Evolutionary conservation across 352 stramenopile species (phyloP), one percentile per base, ranked within the genome.

Genomic region (Phytophthora ohioensis): DNA sequence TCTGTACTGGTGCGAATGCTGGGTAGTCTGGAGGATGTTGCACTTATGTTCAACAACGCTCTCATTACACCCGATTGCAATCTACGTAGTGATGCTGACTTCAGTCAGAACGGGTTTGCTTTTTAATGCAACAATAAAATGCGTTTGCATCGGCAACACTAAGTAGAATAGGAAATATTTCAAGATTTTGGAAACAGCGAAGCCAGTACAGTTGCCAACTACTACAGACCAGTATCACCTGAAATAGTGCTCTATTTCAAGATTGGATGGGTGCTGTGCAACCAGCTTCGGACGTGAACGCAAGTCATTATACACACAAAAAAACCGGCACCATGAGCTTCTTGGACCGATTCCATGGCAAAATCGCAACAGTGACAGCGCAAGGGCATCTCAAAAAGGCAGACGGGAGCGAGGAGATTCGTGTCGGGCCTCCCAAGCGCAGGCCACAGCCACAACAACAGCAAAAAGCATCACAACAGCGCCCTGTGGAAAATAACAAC

Each of bases 361-460:
- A 95, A 73, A 93, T 93, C 54, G 81, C 85, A 53, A 94, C 86
- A 1, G 88, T 95, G 65, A 94, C 85, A 3, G 86, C 85, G 3
- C 86, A 94, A 56, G 86, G 87, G 0, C 87, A 92, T 32, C 76
- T 94, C 8, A 91, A 88, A 61, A 91, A 92, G 45, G 83, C 85
- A 6, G 88, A 93, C 52, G 88, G 88, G 17, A 92, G 83, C 57
- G 86, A 95, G 52, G 88, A 92, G 67, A 91, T 95, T 55, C 88
- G 88, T 3, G 86, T 92, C 12, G 88, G 88, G 2, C 78, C 81
- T 0, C 79, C 84, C 1, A 92, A 92, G 58, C 80, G 82, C 13
- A 91, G 84, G 47, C 47, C 69, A 0, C 59, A 64, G 11, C 46
- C 32, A 47, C 62, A 69, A 0, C 41, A 68, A 11, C 66, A 75